Evolutionary conservation across 139 green algal genomes (phyloP).

Genomic region (Coccomyxa sp.): DNA sequence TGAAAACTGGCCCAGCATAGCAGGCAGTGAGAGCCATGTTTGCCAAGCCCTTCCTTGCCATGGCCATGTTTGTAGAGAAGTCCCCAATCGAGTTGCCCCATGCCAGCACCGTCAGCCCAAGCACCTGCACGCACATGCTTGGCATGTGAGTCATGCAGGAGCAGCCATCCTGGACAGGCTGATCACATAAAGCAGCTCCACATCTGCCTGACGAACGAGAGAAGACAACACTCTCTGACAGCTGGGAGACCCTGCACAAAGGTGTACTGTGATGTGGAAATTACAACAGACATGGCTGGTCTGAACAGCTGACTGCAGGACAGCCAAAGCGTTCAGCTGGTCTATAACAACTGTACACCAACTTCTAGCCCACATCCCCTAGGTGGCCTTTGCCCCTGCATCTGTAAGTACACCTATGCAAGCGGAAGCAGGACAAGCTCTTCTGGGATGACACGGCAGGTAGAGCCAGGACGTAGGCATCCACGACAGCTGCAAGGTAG

Average conservation of each 20-base stretch:
- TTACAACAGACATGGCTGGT: too few species aligned
- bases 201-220: background rate
- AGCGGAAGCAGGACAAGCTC: too few species aligned
- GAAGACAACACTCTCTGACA: background rate
- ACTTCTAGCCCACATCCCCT: too few species aligned
- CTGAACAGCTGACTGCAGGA: too few species aligned
- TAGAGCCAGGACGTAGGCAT: too few species aligned
- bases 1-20: conserved; percentile 90
- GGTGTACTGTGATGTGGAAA: too few species aligned
- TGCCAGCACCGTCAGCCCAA: conserved; percentile 84
- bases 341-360: too few species aligned
- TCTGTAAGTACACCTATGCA: too few species aligned
- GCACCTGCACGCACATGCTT: conserved; percentile 32
- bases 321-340: too few species aligned
- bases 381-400: too few species aligned
- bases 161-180: background rate
- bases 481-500: too few species aligned
- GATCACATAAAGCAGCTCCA: background rate
- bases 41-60: conserved; percentile 52
- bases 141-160: background rate
- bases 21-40: conserved; percentile 89
- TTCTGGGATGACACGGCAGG: background rate
- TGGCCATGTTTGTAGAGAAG: conserved; percentile 72
- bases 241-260: too few species aligned
- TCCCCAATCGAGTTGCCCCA: conserved; percentile 90